Conservation (phyloP, 2,329 filamentous ascomycete genomes). For the Colletotrichum camelliae region DNA sequence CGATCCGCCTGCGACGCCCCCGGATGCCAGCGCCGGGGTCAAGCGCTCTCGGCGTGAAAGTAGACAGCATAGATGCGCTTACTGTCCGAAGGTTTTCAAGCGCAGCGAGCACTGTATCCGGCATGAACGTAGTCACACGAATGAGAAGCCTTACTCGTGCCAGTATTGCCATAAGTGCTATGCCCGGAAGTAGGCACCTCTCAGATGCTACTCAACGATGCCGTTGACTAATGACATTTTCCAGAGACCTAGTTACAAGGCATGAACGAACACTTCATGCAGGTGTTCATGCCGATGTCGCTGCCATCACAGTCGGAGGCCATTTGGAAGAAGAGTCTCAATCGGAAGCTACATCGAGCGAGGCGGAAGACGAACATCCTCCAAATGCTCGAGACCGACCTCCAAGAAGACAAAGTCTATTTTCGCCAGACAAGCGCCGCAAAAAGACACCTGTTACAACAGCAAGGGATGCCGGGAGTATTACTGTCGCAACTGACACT, state of each 20-base stretch:
- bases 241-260: not conserved
- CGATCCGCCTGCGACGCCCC: not conserved
- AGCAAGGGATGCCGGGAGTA: not conserved
- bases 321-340: not conserved
- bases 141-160: not conserved
- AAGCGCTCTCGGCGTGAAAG: not conserved
- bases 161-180: not conserved
- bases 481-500: not conserved
- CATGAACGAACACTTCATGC: not conserved
- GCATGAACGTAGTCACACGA: not conserved
- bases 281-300: not conserved
- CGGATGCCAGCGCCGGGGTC: not conserved
- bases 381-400: not conserved
- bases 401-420: not conserved
- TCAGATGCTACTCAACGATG: not conserved
- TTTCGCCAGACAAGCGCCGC: not conserved
- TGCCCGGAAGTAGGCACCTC: not conserved
- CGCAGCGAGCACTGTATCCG: not conserved
- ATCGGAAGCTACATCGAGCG: not conserved
- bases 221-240: not conserved
- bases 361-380: not conserved
- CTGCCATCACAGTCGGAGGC: not conserved
- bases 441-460: not conserved
- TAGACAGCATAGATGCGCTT: not conserved
- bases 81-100: not conserved